Base-by-base conservation (phyloP, 345 rosid species). In the Lagerstroemia speciosa region DNA sequence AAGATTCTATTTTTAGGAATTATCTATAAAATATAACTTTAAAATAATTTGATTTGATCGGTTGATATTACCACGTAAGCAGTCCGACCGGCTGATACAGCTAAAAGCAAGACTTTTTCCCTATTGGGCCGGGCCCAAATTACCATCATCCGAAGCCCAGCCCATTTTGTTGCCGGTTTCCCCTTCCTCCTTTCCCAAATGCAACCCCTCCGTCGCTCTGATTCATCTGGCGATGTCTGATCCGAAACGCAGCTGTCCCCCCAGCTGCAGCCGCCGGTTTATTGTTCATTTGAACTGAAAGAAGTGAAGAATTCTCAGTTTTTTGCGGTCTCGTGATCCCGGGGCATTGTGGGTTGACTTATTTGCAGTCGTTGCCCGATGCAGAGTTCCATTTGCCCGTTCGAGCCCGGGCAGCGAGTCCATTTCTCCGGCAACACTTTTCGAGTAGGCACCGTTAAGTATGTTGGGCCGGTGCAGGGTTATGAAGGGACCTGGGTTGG, bases 401-500 rank as follows among this genome's bases (percentile, higher is more conserved):
- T 85, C 70, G 67, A 68, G 71, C 74, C 81, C 33, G 97, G 85
- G 26, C 93, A 85, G 82, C 79, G 98, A 75, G 94, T 86, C 65
- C 93, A 91, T 76, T 83, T 78, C 55, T 71, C 76, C 30, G 82
- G 69, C 67, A 89, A 91, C 74, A 67, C 86, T 43, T 88, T 84
- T 61, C 88, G 97, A 52, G 75, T 83, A 37, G 98, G 97, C 9
- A 86, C 91, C 0, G 84, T 89, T 3, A 89, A 80, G 83, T 93
- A 83, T 75, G 71, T 84, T 8, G 97, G 98, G 40, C 46, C 77
- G 33, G 87, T 91, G 48, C 78, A 84, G 27, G 95, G 95, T 0
- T 68, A 91, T 71, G 77, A 85, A 1, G 96, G 97, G 15, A 62
- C 41, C 3, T 91, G 96, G 94, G 75, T 87, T 63, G 98, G 97